Percentiles rank a stretch among this genome's conserved stretches.
phyloP scores from a whole-genome alignment of 768 basidiomycete genomes.

The Chalciporus pseudorubinellus region DNA sequence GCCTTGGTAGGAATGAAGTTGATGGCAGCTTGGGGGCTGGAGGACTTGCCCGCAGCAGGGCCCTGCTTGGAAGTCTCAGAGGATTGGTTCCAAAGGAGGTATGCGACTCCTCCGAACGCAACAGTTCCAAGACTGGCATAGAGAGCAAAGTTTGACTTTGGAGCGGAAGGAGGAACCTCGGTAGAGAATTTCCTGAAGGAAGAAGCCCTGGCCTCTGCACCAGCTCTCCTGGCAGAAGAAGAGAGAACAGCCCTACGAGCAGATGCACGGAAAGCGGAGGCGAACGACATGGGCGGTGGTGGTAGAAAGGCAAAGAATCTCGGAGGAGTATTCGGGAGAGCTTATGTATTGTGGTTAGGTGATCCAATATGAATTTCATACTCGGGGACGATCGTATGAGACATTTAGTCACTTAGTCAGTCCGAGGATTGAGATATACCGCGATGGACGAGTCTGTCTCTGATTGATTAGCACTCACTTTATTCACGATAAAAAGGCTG shows the following conservation, averaged over 20 bases:
- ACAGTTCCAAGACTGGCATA: slow-evolving; percentile 62
- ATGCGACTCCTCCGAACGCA: slow-evolving; percentile 59
- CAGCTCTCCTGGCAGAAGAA: slow-evolving; percentile 23
- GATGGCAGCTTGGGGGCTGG: slow-evolving; percentile 55
- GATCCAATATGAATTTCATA: slow-evolving; percentile 5
- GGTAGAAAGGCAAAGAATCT: background rate
- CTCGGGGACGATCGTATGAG: background rate
- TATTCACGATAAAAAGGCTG: background rate
- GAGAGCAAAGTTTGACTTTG: slow-evolving; percentile 57
- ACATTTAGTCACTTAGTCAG: background rate
- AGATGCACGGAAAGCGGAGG: slow-evolving; percentile 47
- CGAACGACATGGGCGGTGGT: slow-evolving; percentile 52
- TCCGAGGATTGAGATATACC: background rate
- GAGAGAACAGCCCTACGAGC: slow-evolving; percentile 44
- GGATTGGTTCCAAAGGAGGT: slow-evolving; percentile 52
- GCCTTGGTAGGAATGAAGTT: slow-evolving; percentile 76
- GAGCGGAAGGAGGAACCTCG: slow-evolving; percentile 37
- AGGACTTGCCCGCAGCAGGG: slow-evolving; percentile 57
- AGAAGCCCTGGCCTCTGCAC: slow-evolving; percentile 35
- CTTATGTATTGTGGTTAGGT: too few relatives aligned
- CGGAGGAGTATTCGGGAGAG: too few relatives aligned
- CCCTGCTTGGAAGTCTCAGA: slow-evolving; percentile 46
- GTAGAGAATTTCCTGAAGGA: slow-evolving; percentile 63
- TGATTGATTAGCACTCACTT: background rate
- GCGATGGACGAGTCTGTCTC: slow-evolving; percentile 14